Conservation (phyloP, 495 filamentous ascomycete species). For the Neurospora africana region DNA sequence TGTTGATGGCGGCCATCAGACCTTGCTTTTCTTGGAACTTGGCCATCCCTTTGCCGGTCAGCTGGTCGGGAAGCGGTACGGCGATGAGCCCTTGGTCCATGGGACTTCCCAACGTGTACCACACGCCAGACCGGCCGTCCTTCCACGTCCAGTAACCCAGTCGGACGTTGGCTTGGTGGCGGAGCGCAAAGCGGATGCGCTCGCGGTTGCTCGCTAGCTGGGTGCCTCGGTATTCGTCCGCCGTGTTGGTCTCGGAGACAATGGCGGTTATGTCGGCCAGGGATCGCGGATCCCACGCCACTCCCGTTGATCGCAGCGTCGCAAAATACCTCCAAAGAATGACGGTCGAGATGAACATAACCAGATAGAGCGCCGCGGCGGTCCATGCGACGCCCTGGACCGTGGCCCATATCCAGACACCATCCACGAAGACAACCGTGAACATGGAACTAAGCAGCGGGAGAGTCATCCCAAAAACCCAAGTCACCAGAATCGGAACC, state of each 20-base stretch:
- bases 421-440: constrained; percentile 31
- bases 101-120: constrained; percentile 33
- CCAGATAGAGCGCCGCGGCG: constrained; percentile 59
- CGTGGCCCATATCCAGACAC: constrained; percentile 65
- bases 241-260: constrained; percentile 67
- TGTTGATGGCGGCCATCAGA: background rate
- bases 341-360: constrained; percentile 48
- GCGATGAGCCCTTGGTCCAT: constrained; percentile 20
- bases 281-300: constrained; percentile 77
- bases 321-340: constrained; percentile 40
- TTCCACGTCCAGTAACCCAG: constrained; percentile 75
- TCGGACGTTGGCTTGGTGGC: constrained; percentile 43
- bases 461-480: constrained; percentile 37
- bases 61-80: constrained; percentile 16
- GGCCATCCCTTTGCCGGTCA: constrained; percentile 16
- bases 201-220: constrained; percentile 46
- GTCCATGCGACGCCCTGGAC: constrained; percentile 71
- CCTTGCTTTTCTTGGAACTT: constrained; percentile 30
- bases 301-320: constrained; percentile 49
- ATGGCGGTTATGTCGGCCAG: constrained; percentile 68
- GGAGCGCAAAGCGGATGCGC: constrained; percentile 37
- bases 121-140: constrained; percentile 29
- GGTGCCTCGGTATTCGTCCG: constrained; percentile 50
- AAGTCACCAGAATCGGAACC: constrained; percentile 32
- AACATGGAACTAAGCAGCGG: constrained; percentile 38